A percentile compares a stretch with the other conserved stretches of the same genome.
Evolutionary conservation across 192 early-diverging fungal species (phyloP).

Genomic region (Backusella morwellensis): DNA sequence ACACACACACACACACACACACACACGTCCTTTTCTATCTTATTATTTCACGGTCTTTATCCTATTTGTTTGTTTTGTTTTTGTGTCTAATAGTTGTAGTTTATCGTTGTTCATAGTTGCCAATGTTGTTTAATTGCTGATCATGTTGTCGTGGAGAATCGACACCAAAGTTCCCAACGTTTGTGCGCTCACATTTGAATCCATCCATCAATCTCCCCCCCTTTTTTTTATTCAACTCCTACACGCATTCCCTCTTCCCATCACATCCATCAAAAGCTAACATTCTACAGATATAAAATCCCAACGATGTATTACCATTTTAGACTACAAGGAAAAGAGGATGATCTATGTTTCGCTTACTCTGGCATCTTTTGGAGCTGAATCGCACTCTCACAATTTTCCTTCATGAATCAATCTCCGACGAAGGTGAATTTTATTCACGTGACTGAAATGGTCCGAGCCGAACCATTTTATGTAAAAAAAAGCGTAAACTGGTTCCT

Average conservation of each 20-base stretch:
- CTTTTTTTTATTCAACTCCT: neutral
- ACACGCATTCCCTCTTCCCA: neutral
- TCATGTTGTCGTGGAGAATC: neutral
- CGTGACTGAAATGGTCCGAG: neutral
- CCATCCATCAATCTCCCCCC: constrained; percentile 4
- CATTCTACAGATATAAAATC: neutral
- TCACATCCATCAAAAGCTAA: neutral
- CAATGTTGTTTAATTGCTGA: neutral
- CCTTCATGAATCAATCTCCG: neutral
- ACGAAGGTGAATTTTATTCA: neutral
- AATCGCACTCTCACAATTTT: neutral
- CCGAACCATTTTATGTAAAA: neutral
- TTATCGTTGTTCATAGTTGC: neutral
- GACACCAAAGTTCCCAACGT: neutral
- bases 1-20: neutral
- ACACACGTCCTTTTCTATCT: neutral
- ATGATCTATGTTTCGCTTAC: constrained; percentile 1
- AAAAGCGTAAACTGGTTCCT: neutral
- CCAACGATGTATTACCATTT: neutral
- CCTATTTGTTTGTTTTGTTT: neutral
- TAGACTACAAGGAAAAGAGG: constrained; percentile 3
- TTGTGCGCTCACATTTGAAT: neutral
- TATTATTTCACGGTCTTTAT: neutral
- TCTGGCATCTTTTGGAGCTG: neutral
- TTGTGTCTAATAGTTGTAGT: neutral